These are phyloP conservation scores for Castanea crenata DNA, from an alignment of 306 rosid genomes.

Conservation along the genomic window DNA sequence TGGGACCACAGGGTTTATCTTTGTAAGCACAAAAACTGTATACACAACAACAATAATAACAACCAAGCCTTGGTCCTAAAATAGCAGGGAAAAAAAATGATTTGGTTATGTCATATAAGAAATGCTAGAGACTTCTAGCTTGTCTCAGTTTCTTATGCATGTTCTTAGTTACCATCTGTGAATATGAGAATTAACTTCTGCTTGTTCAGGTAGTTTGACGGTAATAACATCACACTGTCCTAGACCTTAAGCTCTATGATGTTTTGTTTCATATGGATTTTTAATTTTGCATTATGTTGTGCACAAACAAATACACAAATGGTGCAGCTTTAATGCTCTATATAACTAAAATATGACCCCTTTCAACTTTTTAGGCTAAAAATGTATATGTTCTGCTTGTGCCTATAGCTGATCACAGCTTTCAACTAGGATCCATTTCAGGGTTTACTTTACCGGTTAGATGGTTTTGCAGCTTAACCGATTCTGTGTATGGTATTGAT, in stretches of 20 bases:
- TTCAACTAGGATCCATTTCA: too few relatives aligned
- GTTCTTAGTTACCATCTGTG: neutral
- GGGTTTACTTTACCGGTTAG: too few relatives aligned
- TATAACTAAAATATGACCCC: too few relatives aligned
- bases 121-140: slow-evolving; percentile 1
- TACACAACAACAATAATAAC: too few relatives aligned
- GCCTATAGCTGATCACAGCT: too few relatives aligned
- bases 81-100: neutral
- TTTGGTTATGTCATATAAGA: neutral
- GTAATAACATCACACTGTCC: neutral
- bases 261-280: neutral
- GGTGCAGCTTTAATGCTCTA: neutral
- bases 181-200: neutral
- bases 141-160: neutral
- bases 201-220: neutral
- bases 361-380: too few relatives aligned
- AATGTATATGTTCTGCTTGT: too few relatives aligned
- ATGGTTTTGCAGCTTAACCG: too few relatives aligned
- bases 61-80: too few relatives aligned
- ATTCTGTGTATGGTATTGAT: too few relatives aligned
- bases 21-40: slow-evolving; percentile 23
- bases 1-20: slow-evolving; percentile 3
- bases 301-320: neutral
- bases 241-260: neutral
- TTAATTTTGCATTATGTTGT: neutral